Conservation (phyloP, 192 early-diverging fungal species). For the Linnemannia hyalina region DNA sequence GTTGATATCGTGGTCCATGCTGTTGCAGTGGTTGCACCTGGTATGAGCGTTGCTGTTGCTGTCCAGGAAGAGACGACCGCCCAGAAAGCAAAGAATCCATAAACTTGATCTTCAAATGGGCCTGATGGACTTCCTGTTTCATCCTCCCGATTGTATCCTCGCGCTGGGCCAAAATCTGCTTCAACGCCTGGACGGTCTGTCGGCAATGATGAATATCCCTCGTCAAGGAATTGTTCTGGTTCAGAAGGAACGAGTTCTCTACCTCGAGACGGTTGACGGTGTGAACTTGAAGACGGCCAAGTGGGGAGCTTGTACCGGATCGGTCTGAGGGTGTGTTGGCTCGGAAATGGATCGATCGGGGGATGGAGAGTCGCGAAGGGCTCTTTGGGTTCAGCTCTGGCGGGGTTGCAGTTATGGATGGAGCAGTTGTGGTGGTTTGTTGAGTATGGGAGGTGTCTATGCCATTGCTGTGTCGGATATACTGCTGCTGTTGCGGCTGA, state of each 20-base stretch:
- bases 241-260: slow-evolving; percentile 38
- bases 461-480: neutral
- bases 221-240: slow-evolving; percentile 34
- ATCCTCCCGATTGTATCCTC: slow-evolving; percentile 32
- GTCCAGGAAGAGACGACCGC: neutral
- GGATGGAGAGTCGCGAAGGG: neutral
- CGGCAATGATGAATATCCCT: slow-evolving; percentile 42
- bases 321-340: neutral
- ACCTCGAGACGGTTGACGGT: slow-evolving; percentile 39
- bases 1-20: neutral
- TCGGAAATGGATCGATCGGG: neutral
- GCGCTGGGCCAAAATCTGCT: slow-evolving; percentile 23
- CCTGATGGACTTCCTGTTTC: slow-evolving; percentile 18
- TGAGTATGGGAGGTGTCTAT: neutral
- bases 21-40: neutral
- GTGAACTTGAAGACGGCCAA: slow-evolving; percentile 6
- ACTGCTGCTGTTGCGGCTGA: neutral
- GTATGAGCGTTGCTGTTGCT: neutral
- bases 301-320: neutral
- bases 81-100: slow-evolving; percentile 29
- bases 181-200: slow-evolving; percentile 31
- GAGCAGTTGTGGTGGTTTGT: neutral
- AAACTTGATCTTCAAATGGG: slow-evolving; percentile 34
- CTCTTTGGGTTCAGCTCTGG: neutral
- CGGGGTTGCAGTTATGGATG: neutral